Conservation (phyloP, 441 rosid genomes). For the Mallotus repandus region DNA sequence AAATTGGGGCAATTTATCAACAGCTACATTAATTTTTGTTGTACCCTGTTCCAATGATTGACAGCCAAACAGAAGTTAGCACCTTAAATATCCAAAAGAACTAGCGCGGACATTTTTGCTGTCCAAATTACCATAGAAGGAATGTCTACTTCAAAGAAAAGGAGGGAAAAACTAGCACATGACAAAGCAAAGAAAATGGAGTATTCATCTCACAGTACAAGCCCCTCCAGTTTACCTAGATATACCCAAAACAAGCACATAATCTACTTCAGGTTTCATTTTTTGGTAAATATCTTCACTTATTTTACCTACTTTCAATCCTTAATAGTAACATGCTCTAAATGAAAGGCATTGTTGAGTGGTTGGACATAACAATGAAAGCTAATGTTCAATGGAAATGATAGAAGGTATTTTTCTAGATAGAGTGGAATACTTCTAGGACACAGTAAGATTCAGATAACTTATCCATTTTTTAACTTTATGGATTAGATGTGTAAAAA, state of each 20-base stretch:
- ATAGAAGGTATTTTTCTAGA: no score
- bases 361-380: no score
- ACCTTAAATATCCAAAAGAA: neutral
- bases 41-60: slow-evolving; percentile 57
- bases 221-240: neutral
- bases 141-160: neutral
- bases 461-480: no score
- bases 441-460: no score
- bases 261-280: neutral
- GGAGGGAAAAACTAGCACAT: neutral
- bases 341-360: neutral
- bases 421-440: no score
- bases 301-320: no score
- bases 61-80: neutral
- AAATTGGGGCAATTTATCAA: slow-evolving; percentile 71
- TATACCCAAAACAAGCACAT: neutral
- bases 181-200: neutral
- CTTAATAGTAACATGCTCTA: neutral
- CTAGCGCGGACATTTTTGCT: neutral
- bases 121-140: neutral
- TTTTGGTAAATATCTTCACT: neutral
- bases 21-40: slow-evolving; percentile 87
- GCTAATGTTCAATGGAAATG: no score
- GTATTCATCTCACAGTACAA: neutral
- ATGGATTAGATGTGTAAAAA: neutral